Percentiles rank a stretch among this genome's conserved stretches.
These are phyloP conservation scores for Yamadazyma dushanensis DNA, from an alignment of 1,139 yeast genomes.

Conservation along the genomic window DNA sequence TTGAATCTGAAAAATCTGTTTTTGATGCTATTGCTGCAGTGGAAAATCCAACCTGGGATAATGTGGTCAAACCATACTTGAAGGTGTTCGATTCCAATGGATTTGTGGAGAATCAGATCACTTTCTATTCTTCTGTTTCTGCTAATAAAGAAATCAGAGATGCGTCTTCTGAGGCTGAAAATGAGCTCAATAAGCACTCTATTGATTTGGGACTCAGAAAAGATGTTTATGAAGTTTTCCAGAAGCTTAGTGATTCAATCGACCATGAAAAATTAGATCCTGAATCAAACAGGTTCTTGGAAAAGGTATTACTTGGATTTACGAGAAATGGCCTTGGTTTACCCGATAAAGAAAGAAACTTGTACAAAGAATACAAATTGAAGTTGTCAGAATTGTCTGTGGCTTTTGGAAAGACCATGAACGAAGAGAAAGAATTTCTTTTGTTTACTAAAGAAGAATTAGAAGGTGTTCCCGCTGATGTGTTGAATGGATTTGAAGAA, in stretches of 20 bases:
- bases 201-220: conserved; percentile 67
- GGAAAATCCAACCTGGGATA: conserved; percentile 53
- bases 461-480: conserved; percentile 70
- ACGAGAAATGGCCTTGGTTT: conserved; percentile 69
- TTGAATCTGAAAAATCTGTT: conserved; percentile 42
- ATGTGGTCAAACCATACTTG: conserved; percentile 53
- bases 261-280: conserved; percentile 38
- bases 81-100: conserved; percentile 48
- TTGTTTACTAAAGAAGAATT: conserved; percentile 64
- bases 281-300: conserved; percentile 58
- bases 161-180: conserved; percentile 66
- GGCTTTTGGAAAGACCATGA: conserved; percentile 62
- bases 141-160: conserved; percentile 62
- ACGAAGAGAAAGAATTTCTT: conserved; percentile 66
- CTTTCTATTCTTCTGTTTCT: conserved; percentile 73
- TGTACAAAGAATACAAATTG: conserved; percentile 58
- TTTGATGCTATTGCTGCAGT: conserved; percentile 56
- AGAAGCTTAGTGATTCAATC: conserved; percentile 45
- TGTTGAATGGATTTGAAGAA: conserved; percentile 56
- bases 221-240: conserved; percentile 64
- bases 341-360: conserved; percentile 52
- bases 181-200: conserved; percentile 50
- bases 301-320: conserved; percentile 55
- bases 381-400: conserved; percentile 58
- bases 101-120: conserved; percentile 47